Evolutionary conservation across 1,284 basidiomycete species (phyloP).

Genomic region (Golubevia pallescens): DNA sequence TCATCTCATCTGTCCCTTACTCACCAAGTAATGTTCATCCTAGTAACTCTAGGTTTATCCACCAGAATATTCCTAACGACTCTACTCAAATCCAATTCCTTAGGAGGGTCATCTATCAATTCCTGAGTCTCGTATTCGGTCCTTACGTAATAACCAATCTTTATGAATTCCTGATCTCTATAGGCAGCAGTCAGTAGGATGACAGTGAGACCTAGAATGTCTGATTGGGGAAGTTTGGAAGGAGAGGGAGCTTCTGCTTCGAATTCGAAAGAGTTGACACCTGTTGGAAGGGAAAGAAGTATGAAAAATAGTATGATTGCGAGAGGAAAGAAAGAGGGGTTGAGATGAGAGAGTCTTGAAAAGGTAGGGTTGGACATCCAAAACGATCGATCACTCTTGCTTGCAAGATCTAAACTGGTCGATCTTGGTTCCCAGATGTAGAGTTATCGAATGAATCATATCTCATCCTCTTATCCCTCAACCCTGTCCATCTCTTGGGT

Average conservation of each 20-base stretch:
- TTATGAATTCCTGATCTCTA: conserved; percentile 91
- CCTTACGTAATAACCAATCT: conserved; percentile 99
- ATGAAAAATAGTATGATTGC: background rate
- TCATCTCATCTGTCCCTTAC: no score
- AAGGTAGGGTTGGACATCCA: no score
- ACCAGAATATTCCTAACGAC: conserved; percentile 53
- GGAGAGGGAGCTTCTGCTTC: conserved; percentile 67
- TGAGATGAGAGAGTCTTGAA: background rate
- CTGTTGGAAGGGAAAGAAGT: conserved; percentile 8
- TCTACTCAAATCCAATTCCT: conserved; percentile 45
- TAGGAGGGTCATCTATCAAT: conserved; percentile 39
- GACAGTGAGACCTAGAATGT: conserved; percentile 81
- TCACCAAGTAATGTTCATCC: conserved; percentile 64
- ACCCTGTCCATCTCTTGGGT: no score
- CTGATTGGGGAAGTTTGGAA: conserved; percentile 5
- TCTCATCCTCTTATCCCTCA: no score
- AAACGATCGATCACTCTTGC: no score
- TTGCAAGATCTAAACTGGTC: no score
- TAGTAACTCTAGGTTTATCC: conserved; percentile 55
- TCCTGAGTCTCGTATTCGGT: conserved; percentile 96
- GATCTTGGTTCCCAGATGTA: no score
- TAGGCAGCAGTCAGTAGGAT: conserved; percentile 89
- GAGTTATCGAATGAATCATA: no score
- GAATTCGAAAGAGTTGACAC: conserved; percentile 94
- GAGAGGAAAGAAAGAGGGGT: conserved; percentile 1